Base-by-base conservation (phyloP, 2,329 filamentous ascomycete genomes). In the Dryadomyces quercus-mongolicae region DNA sequence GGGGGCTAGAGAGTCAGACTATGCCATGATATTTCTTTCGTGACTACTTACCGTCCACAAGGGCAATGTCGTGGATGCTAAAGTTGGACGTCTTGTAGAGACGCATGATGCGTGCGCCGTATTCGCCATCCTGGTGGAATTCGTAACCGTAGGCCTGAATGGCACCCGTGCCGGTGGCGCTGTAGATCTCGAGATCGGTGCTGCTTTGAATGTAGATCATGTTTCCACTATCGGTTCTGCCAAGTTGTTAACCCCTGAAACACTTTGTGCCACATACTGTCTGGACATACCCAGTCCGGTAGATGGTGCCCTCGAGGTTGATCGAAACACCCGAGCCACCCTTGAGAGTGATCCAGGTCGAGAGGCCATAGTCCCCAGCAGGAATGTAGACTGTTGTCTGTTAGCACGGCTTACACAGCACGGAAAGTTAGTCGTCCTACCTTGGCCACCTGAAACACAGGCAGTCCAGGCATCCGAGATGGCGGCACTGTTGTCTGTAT, bases 141-240 rank as follows among this genome's bases (percentile, higher is more conserved):
- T 71, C 62, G 57, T 72, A 77, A 13, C 74, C 74, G 56, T 71
- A 68, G 21, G 71, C 74, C 61, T 77, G 74, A n/a, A 77, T 66
- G 38, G 74, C 73, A 15, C 74, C 74, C 50, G 69, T 68, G 16
- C 71, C 71, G 3, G 57, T 61, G 31, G 57, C 58, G 54, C 68
- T 74, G 53, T 70, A 76, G 51, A 77, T 59, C 60, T 77, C 75
- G 43, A 77, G 72, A 58, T 77, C 73, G 68, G 56, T 60, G 20
- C 54, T 52, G 47, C 61, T 49, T 18, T 59, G 53, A n/a, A 64
- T 62, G 25, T 54, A 60, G 44, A 64, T 58, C 61, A 64, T 62
- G 57, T 63, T 60, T 2, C 62, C 62, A 34, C 53, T 50, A 21
- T 21, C 45, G 1, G 58, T 57, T 16, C 54, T 55, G 49, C 4